phyloP scores from a whole-genome alignment of 2,329 filamentous ascomycete species.

The Diplocarpon mali region DNA sequence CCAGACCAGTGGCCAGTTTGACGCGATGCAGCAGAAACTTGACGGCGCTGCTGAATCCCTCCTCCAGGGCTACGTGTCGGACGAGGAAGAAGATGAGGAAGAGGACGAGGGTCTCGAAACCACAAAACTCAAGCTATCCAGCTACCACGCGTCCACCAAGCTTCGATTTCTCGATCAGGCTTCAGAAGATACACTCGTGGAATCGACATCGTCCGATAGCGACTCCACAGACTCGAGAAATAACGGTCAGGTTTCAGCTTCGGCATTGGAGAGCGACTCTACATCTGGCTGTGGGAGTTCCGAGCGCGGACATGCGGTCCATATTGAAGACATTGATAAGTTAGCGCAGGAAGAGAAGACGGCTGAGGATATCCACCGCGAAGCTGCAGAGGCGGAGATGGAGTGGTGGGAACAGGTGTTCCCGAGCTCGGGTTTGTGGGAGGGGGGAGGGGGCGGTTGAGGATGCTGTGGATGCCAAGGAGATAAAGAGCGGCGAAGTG shows the following conservation, averaged over 20 bases:
- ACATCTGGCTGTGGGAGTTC: not conserved
- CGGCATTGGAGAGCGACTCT: not conserved
- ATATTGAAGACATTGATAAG: not conserved
- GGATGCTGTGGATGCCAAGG: too few species aligned
- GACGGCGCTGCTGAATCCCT: not conserved
- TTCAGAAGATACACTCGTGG: not conserved
- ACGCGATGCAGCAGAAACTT: not conserved
- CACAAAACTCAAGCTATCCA: not conserved
- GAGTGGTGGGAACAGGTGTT: not conserved
- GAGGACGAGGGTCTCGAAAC: not conserved
- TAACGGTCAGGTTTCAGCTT: not conserved
- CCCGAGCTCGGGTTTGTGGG: not conserved
- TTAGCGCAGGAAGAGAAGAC: not conserved
- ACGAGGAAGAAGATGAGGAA: not conserved
- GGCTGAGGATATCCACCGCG: not conserved
- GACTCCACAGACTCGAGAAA: not conserved
- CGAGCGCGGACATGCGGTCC: not conserved
- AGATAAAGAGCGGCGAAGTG: too few species aligned
- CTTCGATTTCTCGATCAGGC: not conserved
- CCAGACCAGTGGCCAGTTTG: not conserved
- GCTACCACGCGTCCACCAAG: not conserved
- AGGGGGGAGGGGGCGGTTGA: too few species aligned
- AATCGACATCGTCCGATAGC: not conserved
- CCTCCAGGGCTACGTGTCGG: not conserved
- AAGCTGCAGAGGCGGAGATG: not conserved